Percentiles rank a stretch among this genome's conserved stretches.
Conservation (phyloP, 2,329 filamentous ascomycete species). For the Neonectria hederae region DNA sequence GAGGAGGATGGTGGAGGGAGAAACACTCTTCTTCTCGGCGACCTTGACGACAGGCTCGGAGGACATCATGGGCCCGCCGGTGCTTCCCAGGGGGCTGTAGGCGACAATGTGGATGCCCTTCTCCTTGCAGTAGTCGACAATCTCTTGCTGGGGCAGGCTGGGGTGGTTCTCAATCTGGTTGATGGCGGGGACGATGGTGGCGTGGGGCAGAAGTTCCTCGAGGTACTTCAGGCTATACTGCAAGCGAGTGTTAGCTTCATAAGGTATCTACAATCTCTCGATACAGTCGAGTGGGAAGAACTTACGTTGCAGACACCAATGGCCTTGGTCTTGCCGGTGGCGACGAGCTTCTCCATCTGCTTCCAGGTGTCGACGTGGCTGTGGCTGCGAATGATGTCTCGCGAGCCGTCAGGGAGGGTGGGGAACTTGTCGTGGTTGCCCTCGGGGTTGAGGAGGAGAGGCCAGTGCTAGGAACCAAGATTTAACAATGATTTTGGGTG, state of each 20-base stretch:
- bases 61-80: conserved; percentile 70
- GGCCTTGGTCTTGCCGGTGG: conserved; percentile 64
- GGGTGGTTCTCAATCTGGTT: conserved; percentile 83
- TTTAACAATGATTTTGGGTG: background rate
- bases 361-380: conserved; percentile 82
- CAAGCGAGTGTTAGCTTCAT: conserved; percentile 10
- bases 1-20: conserved; percentile 70
- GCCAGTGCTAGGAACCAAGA: conserved; percentile 71
- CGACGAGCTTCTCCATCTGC: conserved; percentile 74
- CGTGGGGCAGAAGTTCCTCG: conserved; percentile 61
- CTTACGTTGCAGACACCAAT: conserved; percentile 67
- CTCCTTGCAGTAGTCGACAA: conserved; percentile 73
- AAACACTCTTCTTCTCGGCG: conserved; percentile 70
- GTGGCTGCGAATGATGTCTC: conserved; percentile 75
- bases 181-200: conserved; percentile 68
- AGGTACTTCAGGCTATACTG: conserved; percentile 66
- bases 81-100: conserved; percentile 74
- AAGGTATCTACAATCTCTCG: too few relatives aligned
- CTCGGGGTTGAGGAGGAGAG: conserved; percentile 80
- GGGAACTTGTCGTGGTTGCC: conserved; percentile 81
- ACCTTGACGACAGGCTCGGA: conserved; percentile 71
- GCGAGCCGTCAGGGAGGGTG: conserved; percentile 75
- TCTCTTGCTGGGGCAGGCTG: conserved; percentile 74
- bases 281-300: background rate
- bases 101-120: conserved; percentile 78